Conservation (phyloP, 1,284 basidiomycete species). For the Tilletia caries region DNA sequence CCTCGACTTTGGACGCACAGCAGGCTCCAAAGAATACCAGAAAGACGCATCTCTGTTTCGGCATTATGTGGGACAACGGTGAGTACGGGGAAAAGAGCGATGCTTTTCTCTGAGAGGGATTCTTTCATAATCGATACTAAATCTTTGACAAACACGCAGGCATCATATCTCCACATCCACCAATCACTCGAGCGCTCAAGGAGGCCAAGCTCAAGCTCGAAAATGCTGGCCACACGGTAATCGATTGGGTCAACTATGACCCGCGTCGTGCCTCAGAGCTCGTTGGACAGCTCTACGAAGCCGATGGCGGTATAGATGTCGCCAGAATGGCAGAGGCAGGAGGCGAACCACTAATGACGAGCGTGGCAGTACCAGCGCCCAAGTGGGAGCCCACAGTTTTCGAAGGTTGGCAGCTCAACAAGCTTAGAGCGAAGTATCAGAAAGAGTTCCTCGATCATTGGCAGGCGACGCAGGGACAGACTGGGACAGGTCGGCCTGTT, state of each 20-base stretch:
- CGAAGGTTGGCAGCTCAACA: constrained; percentile 61
- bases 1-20: not conserved
- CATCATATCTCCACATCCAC: not conserved
- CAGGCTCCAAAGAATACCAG: not conserved
- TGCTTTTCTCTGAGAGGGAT: too few relatives aligned
- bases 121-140: not conserved
- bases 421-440: constrained; percentile 56
- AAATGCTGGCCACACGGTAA: not conserved
- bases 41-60: constrained; percentile 24
- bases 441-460: constrained; percentile 61
- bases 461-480: constrained; percentile 59
- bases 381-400: constrained; percentile 55
- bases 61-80: constrained; percentile 18
- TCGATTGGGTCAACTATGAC: constrained; percentile 22
- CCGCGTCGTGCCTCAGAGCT: not conserved
- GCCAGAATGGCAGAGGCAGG: constrained; percentile 27
- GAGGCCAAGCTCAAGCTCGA: constrained; percentile 1
- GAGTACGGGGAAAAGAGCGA: not conserved
- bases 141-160: not conserved
- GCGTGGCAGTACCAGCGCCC: constrained; percentile 14
- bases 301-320: constrained; percentile 45
- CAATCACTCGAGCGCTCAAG: not conserved
- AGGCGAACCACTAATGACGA: constrained; percentile 35
- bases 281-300: constrained; percentile 26
- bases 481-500: constrained; percentile 60